Conservation (phyloP, 1,284 basidiomycete genomes). For the Fomitopsis pinicola region DNA sequence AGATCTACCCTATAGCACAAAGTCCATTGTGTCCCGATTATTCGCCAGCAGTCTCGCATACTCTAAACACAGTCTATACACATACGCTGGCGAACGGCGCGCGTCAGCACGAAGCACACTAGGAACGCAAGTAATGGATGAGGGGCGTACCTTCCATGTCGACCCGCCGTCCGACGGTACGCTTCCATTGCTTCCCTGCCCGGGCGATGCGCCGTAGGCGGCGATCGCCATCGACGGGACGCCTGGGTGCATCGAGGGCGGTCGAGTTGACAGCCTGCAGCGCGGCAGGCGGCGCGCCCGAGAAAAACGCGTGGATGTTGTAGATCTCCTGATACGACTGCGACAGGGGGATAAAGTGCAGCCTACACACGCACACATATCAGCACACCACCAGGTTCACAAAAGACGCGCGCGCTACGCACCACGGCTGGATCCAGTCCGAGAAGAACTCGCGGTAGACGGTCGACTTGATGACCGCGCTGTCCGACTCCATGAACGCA, state of each 20-base stretch:
- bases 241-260: slow-evolving; percentile 24
- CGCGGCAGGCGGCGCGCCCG: slow-evolving; percentile 67
- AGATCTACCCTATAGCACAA: neutral
- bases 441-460: slow-evolving; percentile 89
- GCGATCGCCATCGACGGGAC: slow-evolving; percentile 63
- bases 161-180: slow-evolving; percentile 70
- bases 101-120: slow-evolving; percentile 11
- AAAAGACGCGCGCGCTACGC: slow-evolving; percentile 19
- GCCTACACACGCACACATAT: slow-evolving; percentile 42
- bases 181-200: slow-evolving; percentile 88
- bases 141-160: slow-evolving; percentile 83
- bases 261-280: slow-evolving; percentile 54
- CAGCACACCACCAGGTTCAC: neutral
- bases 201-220: slow-evolving; percentile 78
- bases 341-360: slow-evolving; percentile 91
- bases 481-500: slow-evolving; percentile 83
- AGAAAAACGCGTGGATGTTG: slow-evolving; percentile 89
- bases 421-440: slow-evolving; percentile 84
- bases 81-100: slow-evolving; percentile 54
- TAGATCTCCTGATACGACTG: slow-evolving; percentile 86
- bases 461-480: slow-evolving; percentile 84
- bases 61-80: slow-evolving; percentile 87
- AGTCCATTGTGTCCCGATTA: slow-evolving; percentile 52
- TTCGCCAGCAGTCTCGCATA: slow-evolving; percentile 84
- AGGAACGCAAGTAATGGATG: slow-evolving; percentile 1